Evolutionary conservation across 345 rosid genomes (phyloP), one percentile per base, ranked within the genome.

Genomic region (Erucastrum elatum): DNA sequence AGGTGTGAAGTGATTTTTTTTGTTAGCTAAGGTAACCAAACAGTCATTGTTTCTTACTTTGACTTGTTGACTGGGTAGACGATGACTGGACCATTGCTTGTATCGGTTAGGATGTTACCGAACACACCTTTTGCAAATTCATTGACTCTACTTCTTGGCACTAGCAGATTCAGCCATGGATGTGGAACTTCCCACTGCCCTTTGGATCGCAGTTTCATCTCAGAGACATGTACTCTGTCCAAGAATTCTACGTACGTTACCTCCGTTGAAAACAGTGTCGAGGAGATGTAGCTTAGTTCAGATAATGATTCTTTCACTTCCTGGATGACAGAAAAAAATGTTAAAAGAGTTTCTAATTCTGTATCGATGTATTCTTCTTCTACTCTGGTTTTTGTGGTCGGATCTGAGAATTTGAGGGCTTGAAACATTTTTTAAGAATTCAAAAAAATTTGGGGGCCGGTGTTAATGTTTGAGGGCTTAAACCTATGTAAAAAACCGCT

Each of bases 121-220:
- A 94, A 94, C 8, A 94, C 97, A 55, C 78, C 90, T 77, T 74
- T 77, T 5, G 97, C 97, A 80, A 94, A 94, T 4, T 69, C 82
- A 9, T 85, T 79, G 55, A 92, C 81, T 77, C 74, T 88, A 85
- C 95, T 90, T 82, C 84, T 83, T 29, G 98, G 97, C n/a, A 94
- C 84, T 29, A 92, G 89, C 58, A 94, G 98, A 83, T 94, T 94
- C 64, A 94, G 92, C 98, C 98, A 94, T 75, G 97, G 98, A 77
- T 94, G 97, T 4, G 98, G 98, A 73, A 94, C 92, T 81, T 92
- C 97, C 98, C 97, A 94, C 65, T 92, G 85, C 70, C 98, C 98
- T 81, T 90, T 91, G 12, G 95, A 84, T 77, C 92, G 74, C 21
- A 94, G 85, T 71, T 91, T 91, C 56, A 90, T 77, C 89, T 94